phyloP scores from a whole-genome alignment of 2,329 filamentous ascomycete species.

The Colletotrichum chlorophyti region DNA sequence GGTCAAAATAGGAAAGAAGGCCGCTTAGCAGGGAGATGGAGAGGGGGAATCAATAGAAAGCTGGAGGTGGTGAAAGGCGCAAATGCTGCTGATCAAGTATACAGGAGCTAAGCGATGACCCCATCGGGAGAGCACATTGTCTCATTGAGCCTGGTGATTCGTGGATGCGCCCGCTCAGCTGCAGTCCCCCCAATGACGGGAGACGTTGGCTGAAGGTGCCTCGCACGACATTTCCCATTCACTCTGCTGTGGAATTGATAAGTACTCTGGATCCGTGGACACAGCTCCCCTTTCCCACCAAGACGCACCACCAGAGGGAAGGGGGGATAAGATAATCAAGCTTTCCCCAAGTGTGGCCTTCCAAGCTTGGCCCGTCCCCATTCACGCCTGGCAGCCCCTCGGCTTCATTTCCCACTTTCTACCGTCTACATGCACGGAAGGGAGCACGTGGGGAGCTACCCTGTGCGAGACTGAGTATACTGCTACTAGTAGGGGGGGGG shows the following conservation, averaged over 20 bases:
- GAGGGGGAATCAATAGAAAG: no score
- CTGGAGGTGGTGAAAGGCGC: no score
- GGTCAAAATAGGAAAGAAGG: no score
- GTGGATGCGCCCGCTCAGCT: not conserved
- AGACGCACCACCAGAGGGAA: not conserved
- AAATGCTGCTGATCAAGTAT: no score
- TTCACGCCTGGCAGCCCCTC: not conserved
- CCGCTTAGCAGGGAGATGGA: no score
- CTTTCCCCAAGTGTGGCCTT: slow-evolving; percentile 16
- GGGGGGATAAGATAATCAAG: slow-evolving; percentile 11
- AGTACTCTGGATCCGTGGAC: not conserved
- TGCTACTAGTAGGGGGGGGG: no score
- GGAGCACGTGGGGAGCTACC: slow-evolving; percentile 22
- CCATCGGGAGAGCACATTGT: slow-evolving; percentile 18
- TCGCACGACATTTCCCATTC: no score
- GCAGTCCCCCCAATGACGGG: not conserved
- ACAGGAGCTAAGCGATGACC: not conserved
- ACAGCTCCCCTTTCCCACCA: slow-evolving; percentile 12
- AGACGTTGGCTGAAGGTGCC: not conserved
- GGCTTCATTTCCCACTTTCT: slow-evolving; percentile 16
- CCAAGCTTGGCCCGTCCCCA: slow-evolving; percentile 2
- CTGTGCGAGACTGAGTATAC: slow-evolving; percentile 27
- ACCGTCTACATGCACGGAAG: slow-evolving; percentile 11
- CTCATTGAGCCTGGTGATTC: slow-evolving; percentile 6
- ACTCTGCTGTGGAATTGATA: no score